Base-by-base conservation (phyloP, 139 green algal genomes). In the Yamagishiella unicocca region DNA sequence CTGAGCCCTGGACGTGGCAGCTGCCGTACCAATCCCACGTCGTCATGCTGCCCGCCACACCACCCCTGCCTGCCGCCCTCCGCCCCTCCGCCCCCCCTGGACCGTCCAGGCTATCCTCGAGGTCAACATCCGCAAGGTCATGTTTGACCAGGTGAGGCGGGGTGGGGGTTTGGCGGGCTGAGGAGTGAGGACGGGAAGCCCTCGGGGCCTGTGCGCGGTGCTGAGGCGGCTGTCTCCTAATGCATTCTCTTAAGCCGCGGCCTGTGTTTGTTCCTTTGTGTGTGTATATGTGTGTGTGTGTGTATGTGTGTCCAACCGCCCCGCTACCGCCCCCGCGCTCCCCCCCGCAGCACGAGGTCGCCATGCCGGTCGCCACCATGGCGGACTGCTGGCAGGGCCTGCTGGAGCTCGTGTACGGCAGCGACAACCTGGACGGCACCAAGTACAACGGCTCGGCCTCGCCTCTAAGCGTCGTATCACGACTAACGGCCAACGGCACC, bases 351-450 rank as follows among this genome's bases (percentile, higher is more conserved):
- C 90, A 91, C 58, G 88, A 94, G 85, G 91, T 91, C n/a, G 85
- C 93, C 27, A 62, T 95, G 0, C 93, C 93, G 0, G 54, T 93
- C 3, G 45, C 75, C 42, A 84, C 42, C 21, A 91, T 93, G 86
- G 89, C 74, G 33, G 83, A 90, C 71, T 95, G 93, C 87, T 87
- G 91, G 79, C 27, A 70, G 31, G 89, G 82, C 58, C 77, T 95
- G 45, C 67, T 95, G 58, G 76, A 93, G 37, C 33, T 91, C 35
- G 83, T 93, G 46, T 94, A 95, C 76, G 78, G 84, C 66, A 24
- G 25, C 4, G 71, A 88, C 54, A 88, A 88, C 53, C 6, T 88
- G 1, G 55, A 88, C 21, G 83, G 71, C 19, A 31, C 35, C 10
- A 31, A 33, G n/a, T 76, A 76, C 62, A 85, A 85, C 31, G 79